Percentiles rank a stretch among this genome's conserved stretches.
These are phyloP conservation scores for Cutaneotrichosporon curvatum DNA, from an alignment of 1,284 basidiomycete genomes.

Conservation along the genomic window DNA sequence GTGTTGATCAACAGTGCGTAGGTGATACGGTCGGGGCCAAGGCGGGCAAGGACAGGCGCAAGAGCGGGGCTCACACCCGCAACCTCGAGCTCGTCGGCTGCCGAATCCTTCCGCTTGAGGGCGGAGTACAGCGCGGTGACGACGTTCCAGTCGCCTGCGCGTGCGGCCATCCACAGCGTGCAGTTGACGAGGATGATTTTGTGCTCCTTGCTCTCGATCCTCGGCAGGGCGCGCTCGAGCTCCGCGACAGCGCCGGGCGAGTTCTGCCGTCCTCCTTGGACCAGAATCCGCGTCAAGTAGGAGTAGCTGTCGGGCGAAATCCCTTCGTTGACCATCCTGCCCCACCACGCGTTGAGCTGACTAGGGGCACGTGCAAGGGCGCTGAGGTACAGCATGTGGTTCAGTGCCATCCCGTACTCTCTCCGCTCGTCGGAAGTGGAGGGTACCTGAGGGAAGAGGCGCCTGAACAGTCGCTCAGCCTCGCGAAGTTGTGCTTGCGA, in stretches of 20 bases:
- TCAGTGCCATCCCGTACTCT: slow-evolving; percentile 21
- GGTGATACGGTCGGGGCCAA: slow-evolving; percentile 58
- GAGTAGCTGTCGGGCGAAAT: slow-evolving; percentile 20
- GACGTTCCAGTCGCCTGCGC: slow-evolving; percentile 53
- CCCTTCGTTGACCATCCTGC: slow-evolving; percentile 15
- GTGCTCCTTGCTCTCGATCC: slow-evolving; percentile 1
- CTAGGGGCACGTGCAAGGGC: slow-evolving; percentile 17
- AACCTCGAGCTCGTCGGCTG: slow-evolving; percentile 1
- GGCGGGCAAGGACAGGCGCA: slow-evolving; percentile 12
- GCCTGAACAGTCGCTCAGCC: slow-evolving; percentile 17
- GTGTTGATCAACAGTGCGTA: slow-evolving; percentile 63
- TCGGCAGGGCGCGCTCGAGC: slow-evolving; percentile 6
- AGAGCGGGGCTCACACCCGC: slow-evolving; percentile 1
- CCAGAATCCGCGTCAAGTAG: slow-evolving; percentile 19
- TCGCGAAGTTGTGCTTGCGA: slow-evolving; percentile 2
- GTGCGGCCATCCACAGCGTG: slow-evolving; percentile 45
- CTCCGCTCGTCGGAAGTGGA: slow-evolving; percentile 6
- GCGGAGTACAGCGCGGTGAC: slow-evolving; percentile 55
- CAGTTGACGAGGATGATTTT: slow-evolving; percentile 43
- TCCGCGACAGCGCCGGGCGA: slow-evolving; percentile 3
- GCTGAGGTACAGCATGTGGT: slow-evolving; percentile 32
- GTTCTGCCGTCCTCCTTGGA: slow-evolving; percentile 3
- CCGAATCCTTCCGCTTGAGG: not conserved
- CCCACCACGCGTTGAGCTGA: slow-evolving; percentile 24
- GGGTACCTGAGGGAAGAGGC: slow-evolving; percentile 11